These are phyloP conservation scores for Rhodamnia argentea DNA, from an alignment of 345 rosid species.

Conservation along the genomic window DNA sequence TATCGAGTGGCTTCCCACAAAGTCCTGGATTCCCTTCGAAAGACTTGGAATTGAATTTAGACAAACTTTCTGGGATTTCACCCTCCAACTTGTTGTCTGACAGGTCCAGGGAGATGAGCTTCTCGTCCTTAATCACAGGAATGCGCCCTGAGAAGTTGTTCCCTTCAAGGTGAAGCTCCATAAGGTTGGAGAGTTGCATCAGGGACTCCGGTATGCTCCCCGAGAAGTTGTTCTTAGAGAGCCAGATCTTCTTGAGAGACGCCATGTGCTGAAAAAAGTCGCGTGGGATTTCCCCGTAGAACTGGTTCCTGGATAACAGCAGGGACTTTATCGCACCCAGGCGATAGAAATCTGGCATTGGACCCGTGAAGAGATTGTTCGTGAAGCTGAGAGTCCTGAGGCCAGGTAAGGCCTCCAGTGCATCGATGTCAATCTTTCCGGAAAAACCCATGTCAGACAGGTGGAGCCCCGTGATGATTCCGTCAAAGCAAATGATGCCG, in stretches of 20 bases:
- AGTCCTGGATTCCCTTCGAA: slow-evolving; percentile 53
- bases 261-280: slow-evolving; percentile 38
- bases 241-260: slow-evolving; percentile 46
- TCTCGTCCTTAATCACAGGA: slow-evolving; percentile 29
- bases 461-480: slow-evolving; percentile 37
- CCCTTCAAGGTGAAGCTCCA: slow-evolving; percentile 53
- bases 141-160: slow-evolving; percentile 56
- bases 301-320: slow-evolving; percentile 42
- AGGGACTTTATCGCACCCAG: slow-evolving; percentile 43
- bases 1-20: slow-evolving; percentile 37
- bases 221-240: slow-evolving; percentile 43
- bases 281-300: slow-evolving; percentile 53
- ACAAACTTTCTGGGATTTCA: slow-evolving; percentile 42
- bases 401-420: slow-evolving; percentile 23
- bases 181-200: slow-evolving; percentile 25
- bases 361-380: slow-evolving; percentile 55
- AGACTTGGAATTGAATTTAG: slow-evolving; percentile 19
- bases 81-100: slow-evolving; percentile 58
- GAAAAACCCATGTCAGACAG: slow-evolving; percentile 55
- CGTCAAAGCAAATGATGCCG: slow-evolving; percentile 48
- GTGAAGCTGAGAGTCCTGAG: slow-evolving; percentile 50
- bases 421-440: slow-evolving; percentile 44
- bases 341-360: slow-evolving; percentile 50
- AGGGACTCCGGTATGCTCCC: slow-evolving; percentile 58
- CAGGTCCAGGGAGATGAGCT: slow-evolving; percentile 28